phyloP scores from a whole-genome alignment of 139 green algal genomes.

The Chlamydomonas schloesseri region DNA sequence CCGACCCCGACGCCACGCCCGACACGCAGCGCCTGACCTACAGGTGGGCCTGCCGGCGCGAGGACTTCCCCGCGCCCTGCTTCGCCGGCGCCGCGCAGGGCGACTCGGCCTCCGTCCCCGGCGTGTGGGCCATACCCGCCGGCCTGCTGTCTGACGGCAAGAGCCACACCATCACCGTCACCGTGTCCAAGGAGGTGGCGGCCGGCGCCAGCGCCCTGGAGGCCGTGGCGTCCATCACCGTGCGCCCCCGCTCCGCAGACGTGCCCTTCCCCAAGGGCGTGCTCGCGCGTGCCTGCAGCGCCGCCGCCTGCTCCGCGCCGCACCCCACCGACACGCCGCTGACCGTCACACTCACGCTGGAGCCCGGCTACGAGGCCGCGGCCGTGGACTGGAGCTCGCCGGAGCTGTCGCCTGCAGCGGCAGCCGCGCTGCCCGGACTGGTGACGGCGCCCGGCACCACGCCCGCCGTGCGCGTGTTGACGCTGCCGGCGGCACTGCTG shows the following conservation, averaged over 20 bases:
- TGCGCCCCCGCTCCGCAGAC: background rate
- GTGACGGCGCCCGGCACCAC: background rate
- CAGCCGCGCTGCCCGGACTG: background rate
- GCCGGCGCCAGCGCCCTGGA: background rate
- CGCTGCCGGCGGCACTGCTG: slow-evolving; percentile 7
- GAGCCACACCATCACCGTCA: slow-evolving; percentile 20
- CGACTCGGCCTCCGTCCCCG: background rate
- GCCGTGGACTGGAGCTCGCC: background rate
- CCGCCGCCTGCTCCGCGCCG: background rate
- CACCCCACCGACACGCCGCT: slow-evolving; percentile 17
- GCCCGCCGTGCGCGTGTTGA: slow-evolving; percentile 5
- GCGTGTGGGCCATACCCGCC: background rate
- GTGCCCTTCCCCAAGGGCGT: slow-evolving; percentile 18
- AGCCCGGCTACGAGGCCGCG: background rate
- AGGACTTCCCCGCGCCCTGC: slow-evolving; percentile 32
- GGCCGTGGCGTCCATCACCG: background rate
- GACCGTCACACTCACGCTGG: background rate
- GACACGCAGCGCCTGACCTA: slow-evolving; percentile 1
- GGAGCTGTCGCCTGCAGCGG: background rate
- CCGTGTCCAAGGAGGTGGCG: slow-evolving; percentile 12
- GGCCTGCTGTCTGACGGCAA: background rate
- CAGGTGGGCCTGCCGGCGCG: slow-evolving; percentile 19
- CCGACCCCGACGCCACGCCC: slow-evolving; percentile 1
- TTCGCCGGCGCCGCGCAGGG: slow-evolving; percentile 1
- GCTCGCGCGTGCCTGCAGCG: background rate